Percentiles rank a stretch among this genome's conserved stretches.
Conservation (phyloP, 2,329 filamentous ascomycete species). For the Calycina herbarum region DNA sequence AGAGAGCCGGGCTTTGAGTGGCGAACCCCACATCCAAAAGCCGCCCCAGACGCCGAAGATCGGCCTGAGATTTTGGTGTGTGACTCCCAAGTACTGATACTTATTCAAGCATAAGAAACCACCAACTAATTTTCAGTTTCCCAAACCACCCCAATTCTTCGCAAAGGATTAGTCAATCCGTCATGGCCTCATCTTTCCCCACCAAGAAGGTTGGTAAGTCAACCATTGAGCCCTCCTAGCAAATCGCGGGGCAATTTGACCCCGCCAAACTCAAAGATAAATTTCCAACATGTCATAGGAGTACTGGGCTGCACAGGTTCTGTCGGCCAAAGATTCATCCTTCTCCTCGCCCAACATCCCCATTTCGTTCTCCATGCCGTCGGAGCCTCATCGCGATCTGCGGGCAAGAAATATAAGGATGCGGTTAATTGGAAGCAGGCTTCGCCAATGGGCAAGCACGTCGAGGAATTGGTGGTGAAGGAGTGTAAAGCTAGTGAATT, state of each 20-base stretch:
- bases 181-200: slow-evolving; percentile 4
- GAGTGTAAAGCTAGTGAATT: slow-evolving; percentile 83
- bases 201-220: slow-evolving; percentile 10
- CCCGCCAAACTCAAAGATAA: not conserved
- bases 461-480: slow-evolving; percentile 81
- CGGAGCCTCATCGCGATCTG: slow-evolving; percentile 84
- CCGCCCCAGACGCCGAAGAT: not conserved
- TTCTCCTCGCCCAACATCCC: slow-evolving; percentile 85
- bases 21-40: too few relatives aligned
- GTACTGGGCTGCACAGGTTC: slow-evolving; percentile 92
- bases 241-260: not conserved
- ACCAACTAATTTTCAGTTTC: not conserved
- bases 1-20: too few relatives aligned
- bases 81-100: not conserved
- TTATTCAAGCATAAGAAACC: not conserved
- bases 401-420: slow-evolving; percentile 92
- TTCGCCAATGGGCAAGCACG: slow-evolving; percentile 70
- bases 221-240: not conserved
- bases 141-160: not conserved
- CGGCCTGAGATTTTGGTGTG: not conserved
- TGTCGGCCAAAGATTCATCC: slow-evolving; percentile 92
- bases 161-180: not conserved
- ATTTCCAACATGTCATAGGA: slow-evolving; percentile 42
- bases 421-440: slow-evolving; percentile 95
- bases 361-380: slow-evolving; percentile 84